Evolutionary conservation across 2,329 filamentous ascomycete species (phyloP).

Genomic region (Xylaria sp.): DNA sequence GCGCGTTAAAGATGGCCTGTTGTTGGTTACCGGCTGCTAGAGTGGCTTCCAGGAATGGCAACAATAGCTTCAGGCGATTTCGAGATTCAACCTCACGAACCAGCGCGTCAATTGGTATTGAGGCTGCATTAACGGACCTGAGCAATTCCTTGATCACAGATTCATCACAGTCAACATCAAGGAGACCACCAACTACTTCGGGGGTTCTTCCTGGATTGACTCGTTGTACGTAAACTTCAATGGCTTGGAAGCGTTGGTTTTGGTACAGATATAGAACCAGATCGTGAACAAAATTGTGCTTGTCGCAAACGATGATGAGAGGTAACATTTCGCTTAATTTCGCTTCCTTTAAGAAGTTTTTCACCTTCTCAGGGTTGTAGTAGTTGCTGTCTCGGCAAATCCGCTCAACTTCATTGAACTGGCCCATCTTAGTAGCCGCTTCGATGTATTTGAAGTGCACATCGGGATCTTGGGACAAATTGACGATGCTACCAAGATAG

Average conservation of each 20-base stretch:
- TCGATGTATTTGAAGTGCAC: slow-evolving; percentile 99
- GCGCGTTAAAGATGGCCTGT: slow-evolving; percentile 94
- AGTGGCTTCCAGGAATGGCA: slow-evolving; percentile 96
- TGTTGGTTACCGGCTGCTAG: slow-evolving; percentile 92
- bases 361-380: slow-evolving; percentile 94
- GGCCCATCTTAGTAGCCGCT: slow-evolving; percentile 91
- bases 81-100: slow-evolving; percentile 95
- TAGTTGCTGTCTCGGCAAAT: slow-evolving; percentile 94
- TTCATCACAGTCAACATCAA: slow-evolving; percentile 98
- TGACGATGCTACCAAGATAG: slow-evolving; percentile 97
- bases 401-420: slow-evolving; percentile 95
- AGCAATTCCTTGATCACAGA: slow-evolving; percentile 93
- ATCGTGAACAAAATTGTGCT: slow-evolving; percentile 99
- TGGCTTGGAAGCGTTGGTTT: slow-evolving; percentile 99
- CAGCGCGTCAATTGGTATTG: slow-evolving; percentile 93
- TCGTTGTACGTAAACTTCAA: slow-evolving; percentile 96
- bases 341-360: slow-evolving; percentile 99
- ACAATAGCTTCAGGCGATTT: slow-evolving; percentile 92
- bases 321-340: slow-evolving; percentile 91
- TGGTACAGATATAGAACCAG: slow-evolving; percentile 97
- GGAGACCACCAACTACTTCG: slow-evolving; percentile 88
- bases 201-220: slow-evolving; percentile 94
- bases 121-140: slow-evolving; percentile 81
- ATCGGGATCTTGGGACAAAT: slow-evolving; percentile 92
- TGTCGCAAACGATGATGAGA: slow-evolving; percentile 97